Base-by-base conservation (phyloP, 2,329 filamentous ascomycete genomes). In the Microdochium paspali region DNA sequence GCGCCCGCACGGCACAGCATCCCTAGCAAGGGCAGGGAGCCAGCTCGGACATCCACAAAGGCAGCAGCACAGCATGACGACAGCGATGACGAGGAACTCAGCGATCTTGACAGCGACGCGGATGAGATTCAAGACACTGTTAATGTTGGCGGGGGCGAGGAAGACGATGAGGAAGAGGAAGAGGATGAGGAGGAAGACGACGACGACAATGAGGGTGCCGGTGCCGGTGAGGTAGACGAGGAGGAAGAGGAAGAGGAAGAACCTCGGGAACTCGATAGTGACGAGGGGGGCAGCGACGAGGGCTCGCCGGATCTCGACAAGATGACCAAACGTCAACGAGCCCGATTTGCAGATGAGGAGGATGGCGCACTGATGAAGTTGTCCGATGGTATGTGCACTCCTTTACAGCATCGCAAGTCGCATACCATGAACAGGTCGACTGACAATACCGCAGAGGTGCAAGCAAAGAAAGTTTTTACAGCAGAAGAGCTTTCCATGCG, bases 401-500 rank as follows among this genome's bases (percentile, higher is more conserved):
- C 24, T 28, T n/a, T 25, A 10, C 20, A n/a, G 31, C 25, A 15
- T 44, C 2, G 20, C 18, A 25, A 31, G 15, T n/a, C 21, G 18
- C n/a, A n/a, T 26, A 25, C 9, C 24, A 13, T 18, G 26, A 24
- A 35, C 56, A 59, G 50, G 32, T 30, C 5, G 24, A 57, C 39
- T 23, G 21, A 20, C 23, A 18, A 20, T 12, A 21, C 4, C 32
- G 52, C 64, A 80, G 78, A 82, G 71, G 78, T 82, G 4, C 78
- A 82, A 71, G 77, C 72, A 2, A 82, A 82, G 62, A 80, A 80
- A 59, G 65, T 71, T 24, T 80, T 82, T 46, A 81, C 78, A 2
- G 77, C 77, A 2, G 78, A 81, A 55, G 78, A 82, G 53, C 59
- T 80, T 10, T 80, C 77, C 23, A 81, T 82, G 78, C 70, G 78